A percentile compares a stretch with the other conserved stretches of the same genome.
These are phyloP conservation scores for Diphasiastrum complanatum DNA, from an alignment of 83 land plant genomes.

Conservation along the genomic window DNA sequence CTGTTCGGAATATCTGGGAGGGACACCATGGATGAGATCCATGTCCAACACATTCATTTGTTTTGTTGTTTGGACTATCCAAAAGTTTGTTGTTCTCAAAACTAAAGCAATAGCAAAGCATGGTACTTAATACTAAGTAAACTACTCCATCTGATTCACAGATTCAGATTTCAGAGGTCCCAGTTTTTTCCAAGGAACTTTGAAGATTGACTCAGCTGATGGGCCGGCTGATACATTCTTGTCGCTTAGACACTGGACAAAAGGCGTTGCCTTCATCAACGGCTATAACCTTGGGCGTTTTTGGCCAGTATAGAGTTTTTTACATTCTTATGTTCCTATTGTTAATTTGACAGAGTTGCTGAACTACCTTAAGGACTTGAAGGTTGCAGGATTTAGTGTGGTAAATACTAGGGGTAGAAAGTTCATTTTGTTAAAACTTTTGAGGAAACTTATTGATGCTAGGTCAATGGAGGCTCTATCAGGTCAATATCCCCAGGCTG, in stretches of 20 bases:
- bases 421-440: no score
- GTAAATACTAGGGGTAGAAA: no score
- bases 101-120: not conserved
- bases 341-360: no score
- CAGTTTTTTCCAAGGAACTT: conserved; percentile 47
- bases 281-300: conserved; percentile 83
- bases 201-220: conserved; percentile 27
- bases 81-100: not conserved
- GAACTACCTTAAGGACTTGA: no score
- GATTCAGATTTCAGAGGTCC: conserved; percentile 38
- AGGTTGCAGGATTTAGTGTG: no score
- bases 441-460: no score
- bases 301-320: conserved; percentile 63
- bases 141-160: conserved; percentile 11
- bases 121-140: not conserved
- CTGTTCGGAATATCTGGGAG: no score
- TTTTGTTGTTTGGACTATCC: no score
- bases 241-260: conserved; percentile 77
- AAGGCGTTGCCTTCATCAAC: conserved; percentile 81
- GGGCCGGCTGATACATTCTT: conserved; percentile 61
- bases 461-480: no score
- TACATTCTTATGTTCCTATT: not conserved
- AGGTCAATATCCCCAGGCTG: no score
- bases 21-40: no score
- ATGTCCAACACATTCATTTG: no score